These are phyloP conservation scores for Trichoderma sp. DNA, from an alignment of 2,329 filamentous ascomycete genomes.

Conservation along the genomic window DNA sequence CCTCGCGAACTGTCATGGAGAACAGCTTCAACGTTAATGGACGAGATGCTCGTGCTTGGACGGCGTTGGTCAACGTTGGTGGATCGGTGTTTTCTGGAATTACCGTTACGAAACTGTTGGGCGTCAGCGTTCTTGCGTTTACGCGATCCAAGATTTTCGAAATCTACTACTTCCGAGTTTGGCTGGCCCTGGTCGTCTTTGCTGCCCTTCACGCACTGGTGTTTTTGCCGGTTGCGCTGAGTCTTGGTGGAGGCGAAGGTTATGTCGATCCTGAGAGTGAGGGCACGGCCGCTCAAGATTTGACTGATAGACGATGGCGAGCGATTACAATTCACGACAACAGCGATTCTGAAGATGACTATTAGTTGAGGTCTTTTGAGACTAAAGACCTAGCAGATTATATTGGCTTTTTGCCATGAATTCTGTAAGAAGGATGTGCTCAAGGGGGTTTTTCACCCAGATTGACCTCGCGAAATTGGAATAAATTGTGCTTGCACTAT, in stretches of 20 bases:
- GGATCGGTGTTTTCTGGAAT: slow-evolving; percentile 95
- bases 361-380: background rate
- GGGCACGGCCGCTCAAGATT: slow-evolving; percentile 85
- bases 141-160: slow-evolving; percentile 98
- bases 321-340: slow-evolving; percentile 73
- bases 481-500: background rate
- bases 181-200: slow-evolving; percentile 88
- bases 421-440: background rate
- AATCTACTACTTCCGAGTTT: slow-evolving; percentile 98
- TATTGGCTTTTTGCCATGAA: background rate
- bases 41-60: slow-evolving; percentile 85
- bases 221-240: slow-evolving; percentile 87
- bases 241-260: slow-evolving; percentile 80
- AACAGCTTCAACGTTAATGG: slow-evolving; percentile 73
- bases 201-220: slow-evolving; percentile 86
- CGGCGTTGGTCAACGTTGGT: slow-evolving; percentile 90
- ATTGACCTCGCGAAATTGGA: background rate
- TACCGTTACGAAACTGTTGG: slow-evolving; percentile 91
- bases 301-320: slow-evolving; percentile 76
- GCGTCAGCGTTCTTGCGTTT: slow-evolving; percentile 89
- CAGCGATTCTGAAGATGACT: slow-evolving; percentile 73
- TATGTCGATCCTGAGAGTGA: slow-evolving; percentile 87
- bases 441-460: background rate
- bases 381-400: background rate
- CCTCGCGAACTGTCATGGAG: slow-evolving; percentile 78